These are phyloP conservation scores for Trichoderma polysporum DNA, from an alignment of 2,329 filamentous ascomycete genomes.

Conservation along the genomic window DNA sequence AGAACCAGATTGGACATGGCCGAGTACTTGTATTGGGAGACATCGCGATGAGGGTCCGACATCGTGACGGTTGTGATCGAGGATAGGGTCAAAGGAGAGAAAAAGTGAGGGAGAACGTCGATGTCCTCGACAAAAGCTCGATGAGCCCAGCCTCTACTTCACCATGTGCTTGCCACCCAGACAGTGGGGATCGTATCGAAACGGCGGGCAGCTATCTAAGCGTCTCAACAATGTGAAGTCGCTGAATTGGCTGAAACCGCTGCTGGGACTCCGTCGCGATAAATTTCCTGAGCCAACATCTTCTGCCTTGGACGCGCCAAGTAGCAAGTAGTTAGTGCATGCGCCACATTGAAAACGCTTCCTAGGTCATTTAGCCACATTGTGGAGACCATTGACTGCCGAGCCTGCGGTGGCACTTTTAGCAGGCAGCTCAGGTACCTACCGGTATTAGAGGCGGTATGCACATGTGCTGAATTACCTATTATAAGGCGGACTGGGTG, in stretches of 20 bases:
- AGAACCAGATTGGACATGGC: constrained; percentile 99
- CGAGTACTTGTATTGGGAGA: constrained; percentile 98
- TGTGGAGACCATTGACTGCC: background rate
- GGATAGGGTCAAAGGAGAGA: constrained; percentile 25
- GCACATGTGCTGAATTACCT: background rate
- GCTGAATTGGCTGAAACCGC: constrained; percentile 26
- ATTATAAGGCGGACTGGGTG: background rate
- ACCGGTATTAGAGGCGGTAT: background rate
- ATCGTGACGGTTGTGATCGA: constrained; percentile 47
- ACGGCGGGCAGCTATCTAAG: constrained; percentile 23
- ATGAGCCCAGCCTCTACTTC: constrained; percentile 35
- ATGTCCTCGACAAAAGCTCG: constrained; percentile 40
- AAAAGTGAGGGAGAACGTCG: constrained; percentile 33
- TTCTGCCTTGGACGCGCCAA: constrained; percentile 22
- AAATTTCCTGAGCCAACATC: constrained; percentile 39
- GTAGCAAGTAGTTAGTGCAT: constrained; percentile 15
- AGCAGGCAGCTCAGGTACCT: background rate
- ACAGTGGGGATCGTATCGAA: constrained; percentile 22
- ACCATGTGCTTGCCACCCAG: constrained; percentile 35
- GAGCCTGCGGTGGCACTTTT: background rate
- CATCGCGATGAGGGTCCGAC: constrained; percentile 75
- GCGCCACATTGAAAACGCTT: constrained; percentile 8
- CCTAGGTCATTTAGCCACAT: constrained; percentile 25
- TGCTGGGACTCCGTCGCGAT: constrained; percentile 29
- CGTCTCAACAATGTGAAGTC: constrained; percentile 27